Conservation (phyloP, 2,329 filamentous ascomycete genomes). For the Penicillium nordicum region DNA sequence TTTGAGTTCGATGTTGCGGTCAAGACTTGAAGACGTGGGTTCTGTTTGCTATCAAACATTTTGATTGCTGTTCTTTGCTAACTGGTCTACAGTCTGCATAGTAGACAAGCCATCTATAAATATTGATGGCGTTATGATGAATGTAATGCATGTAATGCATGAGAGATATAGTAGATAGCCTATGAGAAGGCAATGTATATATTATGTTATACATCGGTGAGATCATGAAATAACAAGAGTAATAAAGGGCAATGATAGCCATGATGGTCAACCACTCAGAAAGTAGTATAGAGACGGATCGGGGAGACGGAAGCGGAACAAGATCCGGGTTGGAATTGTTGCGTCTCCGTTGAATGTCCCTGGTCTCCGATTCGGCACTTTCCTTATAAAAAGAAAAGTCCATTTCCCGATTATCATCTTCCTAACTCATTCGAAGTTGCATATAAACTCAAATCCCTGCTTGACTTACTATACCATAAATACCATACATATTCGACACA, state of each 20-base stretch:
- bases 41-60: background rate
- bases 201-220: background rate
- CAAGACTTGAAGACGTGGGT: background rate
- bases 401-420: background rate
- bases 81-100: background rate
- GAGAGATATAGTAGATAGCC: background rate
- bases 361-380: slow-evolving; percentile 1
- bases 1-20: background rate
- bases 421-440: no score
- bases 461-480: background rate
- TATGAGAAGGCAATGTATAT: background rate
- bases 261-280: background rate
- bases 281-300: slow-evolving; percentile 6
- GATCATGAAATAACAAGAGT: background rate
- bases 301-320: slow-evolving; percentile 26
- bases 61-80: background rate
- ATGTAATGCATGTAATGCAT: background rate
- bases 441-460: background rate
- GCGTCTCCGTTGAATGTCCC: slow-evolving; percentile 1
- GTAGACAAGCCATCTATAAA: background rate
- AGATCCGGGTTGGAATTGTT: slow-evolving; percentile 6
- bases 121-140: background rate
- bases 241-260: background rate
- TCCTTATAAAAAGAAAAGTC: slow-evolving; percentile 17
- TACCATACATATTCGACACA: background rate